phyloP scores from a whole-genome alignment of 768 basidiomycete genomes.

The Amanita phalloides region DNA sequence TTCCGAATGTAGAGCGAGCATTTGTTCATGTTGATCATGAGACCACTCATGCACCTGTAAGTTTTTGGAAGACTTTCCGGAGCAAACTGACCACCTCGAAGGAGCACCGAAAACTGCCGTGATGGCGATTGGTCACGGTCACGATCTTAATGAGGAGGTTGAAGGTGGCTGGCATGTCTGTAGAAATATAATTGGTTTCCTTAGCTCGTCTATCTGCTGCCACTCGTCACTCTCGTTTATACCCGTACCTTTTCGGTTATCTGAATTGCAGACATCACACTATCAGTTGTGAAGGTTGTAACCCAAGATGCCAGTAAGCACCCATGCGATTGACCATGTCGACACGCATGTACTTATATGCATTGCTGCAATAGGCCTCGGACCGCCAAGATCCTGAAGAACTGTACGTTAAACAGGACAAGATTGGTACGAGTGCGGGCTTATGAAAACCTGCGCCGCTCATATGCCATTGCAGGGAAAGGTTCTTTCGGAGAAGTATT shows the following conservation, averaged over 20 bases:
- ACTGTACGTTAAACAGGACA: constrained; percentile 93
- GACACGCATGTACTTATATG: neutral
- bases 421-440: constrained; percentile 61
- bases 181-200: constrained; percentile 6
- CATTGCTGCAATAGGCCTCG: constrained; percentile 36
- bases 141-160: neutral
- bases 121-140: neutral
- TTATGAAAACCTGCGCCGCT: constrained; percentile 3
- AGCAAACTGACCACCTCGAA: constrained; percentile 9
- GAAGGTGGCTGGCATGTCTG: constrained; percentile 1
- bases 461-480: constrained; percentile 51
- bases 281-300: too few relatives aligned
- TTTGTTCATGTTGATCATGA: constrained; percentile 96
- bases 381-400: constrained; percentile 88
- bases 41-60: constrained; percentile 59
- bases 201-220: constrained; percentile 1
- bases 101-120: constrained; percentile 37
- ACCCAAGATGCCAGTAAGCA: constrained; percentile 16
- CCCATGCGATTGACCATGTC: neutral
- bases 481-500: constrained; percentile 99
- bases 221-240: neutral
- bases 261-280: neutral
- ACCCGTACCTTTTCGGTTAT: neutral
- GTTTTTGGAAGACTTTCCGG: constrained; percentile 8
- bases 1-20: constrained; percentile 86